phyloP scores from a whole-genome alignment of 495 filamentous ascomycete genomes.

The Penicillium longicatenatum region DNA sequence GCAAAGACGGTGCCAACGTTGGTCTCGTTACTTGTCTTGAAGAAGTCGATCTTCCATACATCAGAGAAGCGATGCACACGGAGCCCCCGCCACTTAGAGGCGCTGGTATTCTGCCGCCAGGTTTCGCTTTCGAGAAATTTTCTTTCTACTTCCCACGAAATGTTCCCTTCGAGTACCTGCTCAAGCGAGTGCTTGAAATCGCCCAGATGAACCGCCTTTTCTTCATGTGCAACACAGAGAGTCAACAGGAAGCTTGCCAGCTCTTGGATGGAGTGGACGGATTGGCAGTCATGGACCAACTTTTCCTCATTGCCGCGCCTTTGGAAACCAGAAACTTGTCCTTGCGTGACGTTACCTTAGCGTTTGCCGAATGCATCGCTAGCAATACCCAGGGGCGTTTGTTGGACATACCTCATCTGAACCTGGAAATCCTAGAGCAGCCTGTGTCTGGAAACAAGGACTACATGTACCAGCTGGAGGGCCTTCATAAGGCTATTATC shows the following conservation, averaged over 20 bases:
- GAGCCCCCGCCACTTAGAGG: slow-evolving; percentile 67
- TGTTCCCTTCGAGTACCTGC: slow-evolving; percentile 75
- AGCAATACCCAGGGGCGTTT: slow-evolving; percentile 62
- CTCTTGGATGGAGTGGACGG: slow-evolving; percentile 63
- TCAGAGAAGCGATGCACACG: slow-evolving; percentile 61
- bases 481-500: slow-evolving; percentile 77
- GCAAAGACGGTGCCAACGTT: slow-evolving; percentile 39
- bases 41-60: slow-evolving; percentile 61
- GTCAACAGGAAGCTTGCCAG: slow-evolving; percentile 65
- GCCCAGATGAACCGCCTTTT: slow-evolving; percentile 62
- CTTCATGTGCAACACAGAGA: slow-evolving; percentile 65
- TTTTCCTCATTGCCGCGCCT: slow-evolving; percentile 75
- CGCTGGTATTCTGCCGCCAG: slow-evolving; percentile 75
- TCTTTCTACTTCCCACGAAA: slow-evolving; percentile 73
- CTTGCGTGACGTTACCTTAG: slow-evolving; percentile 45
- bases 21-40: slow-evolving; percentile 85
- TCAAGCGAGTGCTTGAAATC: slow-evolving; percentile 70
- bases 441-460: slow-evolving; percentile 42
- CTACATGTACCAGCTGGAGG: slow-evolving; percentile 68
- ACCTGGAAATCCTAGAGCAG: slow-evolving; percentile 68
- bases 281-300: slow-evolving; percentile 69
- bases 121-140: slow-evolving; percentile 66
- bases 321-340: slow-evolving; percentile 29
- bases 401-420: slow-evolving; percentile 62
- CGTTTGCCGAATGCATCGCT: slow-evolving; percentile 69